Evolutionary conservation across 768 basidiomycete genomes (phyloP).

Genomic region (Agaricus subrufescens): DNA sequence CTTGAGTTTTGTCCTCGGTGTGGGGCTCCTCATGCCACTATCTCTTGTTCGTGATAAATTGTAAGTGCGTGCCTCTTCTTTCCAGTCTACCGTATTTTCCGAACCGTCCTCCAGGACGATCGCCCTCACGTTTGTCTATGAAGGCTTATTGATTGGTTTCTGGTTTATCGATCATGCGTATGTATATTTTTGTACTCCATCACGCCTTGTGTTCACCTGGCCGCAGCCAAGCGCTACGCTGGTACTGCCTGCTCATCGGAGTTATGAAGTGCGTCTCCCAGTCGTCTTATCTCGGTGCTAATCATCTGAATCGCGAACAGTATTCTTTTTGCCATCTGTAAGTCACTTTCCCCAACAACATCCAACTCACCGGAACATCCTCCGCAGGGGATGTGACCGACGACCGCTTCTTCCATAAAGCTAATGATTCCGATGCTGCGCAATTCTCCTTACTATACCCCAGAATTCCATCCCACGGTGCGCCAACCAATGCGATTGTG

Average conservation of each 20-base stretch:
- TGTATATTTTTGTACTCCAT: conserved; percentile 23
- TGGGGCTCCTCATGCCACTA: conserved; percentile 83
- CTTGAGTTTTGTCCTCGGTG: conserved; percentile 83
- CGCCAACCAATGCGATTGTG: conserved; percentile 14
- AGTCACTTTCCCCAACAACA: conserved; percentile 21
- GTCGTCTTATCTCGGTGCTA: not conserved
- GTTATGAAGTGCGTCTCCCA: conserved; percentile 67
- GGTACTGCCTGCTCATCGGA: conserved; percentile 80
- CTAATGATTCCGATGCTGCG: conserved; percentile 89
- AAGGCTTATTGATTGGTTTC: conserved; percentile 84
- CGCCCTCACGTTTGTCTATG: conserved; percentile 73
- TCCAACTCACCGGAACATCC: not conserved
- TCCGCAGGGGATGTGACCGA: conserved; percentile 85
- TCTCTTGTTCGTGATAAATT: conserved; percentile 86
- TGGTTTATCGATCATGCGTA: conserved; percentile 95
- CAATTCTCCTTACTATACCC: conserved; percentile 81
- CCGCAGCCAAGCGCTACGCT: conserved; percentile 70
- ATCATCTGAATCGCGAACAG: conserved; percentile 29
- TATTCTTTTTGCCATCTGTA: conserved; percentile 84
- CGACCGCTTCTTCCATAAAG: conserved; percentile 92
- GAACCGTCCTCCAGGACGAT: conserved; percentile 64
- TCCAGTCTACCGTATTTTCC: not conserved
- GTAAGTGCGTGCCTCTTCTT: conserved; percentile 40
- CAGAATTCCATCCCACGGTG: conserved; percentile 66
- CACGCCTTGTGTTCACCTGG: conserved; percentile 4